Evolutionary conservation across 108 stramenopile species (phyloP).

Genomic region (Cyclotella baltica): DNA sequence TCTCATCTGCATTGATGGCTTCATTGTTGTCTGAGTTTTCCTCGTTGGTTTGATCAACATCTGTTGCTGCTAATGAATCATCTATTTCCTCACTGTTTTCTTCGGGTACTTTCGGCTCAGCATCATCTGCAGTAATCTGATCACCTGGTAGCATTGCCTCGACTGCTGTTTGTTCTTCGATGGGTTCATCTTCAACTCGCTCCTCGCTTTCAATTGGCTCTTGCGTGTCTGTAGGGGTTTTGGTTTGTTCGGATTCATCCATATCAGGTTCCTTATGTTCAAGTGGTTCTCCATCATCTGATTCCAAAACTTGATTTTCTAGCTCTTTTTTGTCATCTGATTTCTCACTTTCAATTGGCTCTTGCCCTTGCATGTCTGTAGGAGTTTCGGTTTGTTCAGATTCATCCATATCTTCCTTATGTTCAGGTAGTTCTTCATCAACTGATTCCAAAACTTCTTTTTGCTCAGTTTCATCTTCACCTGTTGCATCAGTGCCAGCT

Average conservation of each 20-base stretch:
- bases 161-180: too few relatives aligned
- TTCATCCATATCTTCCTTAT: neutral
- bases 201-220: neutral
- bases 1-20: neutral
- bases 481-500: neutral
- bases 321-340: neutral
- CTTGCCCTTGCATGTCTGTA: neutral
- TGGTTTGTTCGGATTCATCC: neutral
- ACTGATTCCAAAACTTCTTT: neutral
- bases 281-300: constrained; percentile 8
- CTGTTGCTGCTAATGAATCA: neutral
- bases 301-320: too few relatives aligned
- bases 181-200: neutral
- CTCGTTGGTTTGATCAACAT: neutral
- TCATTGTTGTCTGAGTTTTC: neutral
- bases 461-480: neutral
- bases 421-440: neutral
- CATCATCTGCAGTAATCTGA: constrained; percentile 19
- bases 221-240: neutral
- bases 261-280: neutral
- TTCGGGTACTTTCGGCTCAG: neutral
- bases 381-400: neutral
- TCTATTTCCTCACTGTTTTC: neutral
- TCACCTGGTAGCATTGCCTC: too few relatives aligned
- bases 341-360: neutral